Conservation (phyloP, 2,329 filamentous ascomycete species). For the Corinectria fuckeliana region DNA sequence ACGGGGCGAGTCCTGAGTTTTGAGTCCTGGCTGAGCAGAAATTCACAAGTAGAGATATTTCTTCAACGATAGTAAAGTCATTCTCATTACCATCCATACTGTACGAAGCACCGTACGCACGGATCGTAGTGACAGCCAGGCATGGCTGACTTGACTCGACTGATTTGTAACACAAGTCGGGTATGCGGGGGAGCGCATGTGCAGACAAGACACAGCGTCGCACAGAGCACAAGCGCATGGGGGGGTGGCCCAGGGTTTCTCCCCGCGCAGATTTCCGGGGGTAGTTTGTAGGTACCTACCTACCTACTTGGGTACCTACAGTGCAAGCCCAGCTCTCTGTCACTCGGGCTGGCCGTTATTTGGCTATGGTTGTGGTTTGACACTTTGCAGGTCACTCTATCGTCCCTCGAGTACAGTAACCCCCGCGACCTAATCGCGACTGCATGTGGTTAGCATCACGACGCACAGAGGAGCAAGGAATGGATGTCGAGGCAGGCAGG, state of each 20-base stretch:
- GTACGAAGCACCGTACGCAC: too few species aligned
- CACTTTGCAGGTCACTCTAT: neutral
- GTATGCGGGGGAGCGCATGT: slow-evolving; percentile 13
- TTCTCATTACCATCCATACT: too few species aligned
- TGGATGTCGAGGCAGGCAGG: slow-evolving; percentile 20
- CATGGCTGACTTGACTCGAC: neutral
- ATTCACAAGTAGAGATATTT: neutral
- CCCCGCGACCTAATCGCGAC: slow-evolving; percentile 24
- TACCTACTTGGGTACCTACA: too few species aligned
- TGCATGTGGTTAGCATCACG: slow-evolving; percentile 31
- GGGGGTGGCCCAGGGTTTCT: neutral
- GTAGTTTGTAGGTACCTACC: neutral
- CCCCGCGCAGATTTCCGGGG: neutral
- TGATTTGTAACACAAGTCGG: slow-evolving; percentile 12
- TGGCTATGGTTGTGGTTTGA: neutral
- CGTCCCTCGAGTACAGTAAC: neutral
- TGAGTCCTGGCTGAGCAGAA: slow-evolving; percentile 14
- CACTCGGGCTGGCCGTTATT: neutral
- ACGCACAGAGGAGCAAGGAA: slow-evolving; percentile 22
- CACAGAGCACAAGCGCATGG: slow-evolving; percentile 10
- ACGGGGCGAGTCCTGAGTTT: neutral
- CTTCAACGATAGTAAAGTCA: neutral
- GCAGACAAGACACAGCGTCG: slow-evolving; percentile 7
- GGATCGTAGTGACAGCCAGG: slow-evolving; percentile 16
- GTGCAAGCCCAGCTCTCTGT: too few species aligned